phyloP scores from a whole-genome alignment of 352 stramenopile species.

The Globisporangium barbulae region DNA sequence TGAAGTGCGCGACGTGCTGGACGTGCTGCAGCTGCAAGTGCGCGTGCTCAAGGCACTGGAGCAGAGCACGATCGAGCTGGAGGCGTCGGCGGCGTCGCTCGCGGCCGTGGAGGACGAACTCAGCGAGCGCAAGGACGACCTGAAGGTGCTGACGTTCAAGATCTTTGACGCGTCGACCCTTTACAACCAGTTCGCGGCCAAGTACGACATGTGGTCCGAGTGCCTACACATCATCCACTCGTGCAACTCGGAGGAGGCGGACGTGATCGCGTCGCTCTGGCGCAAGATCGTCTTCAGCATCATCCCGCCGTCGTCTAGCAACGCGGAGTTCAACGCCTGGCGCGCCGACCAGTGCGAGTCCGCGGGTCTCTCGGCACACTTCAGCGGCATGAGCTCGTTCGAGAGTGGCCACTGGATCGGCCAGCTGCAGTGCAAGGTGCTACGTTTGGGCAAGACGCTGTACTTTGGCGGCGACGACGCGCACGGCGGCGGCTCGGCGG shows the following conservation, averaged over 20 bases:
- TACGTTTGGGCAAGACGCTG: conserved; percentile 70
- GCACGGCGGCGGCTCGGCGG: conserved; percentile 38
- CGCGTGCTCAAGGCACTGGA: conserved; percentile 77
- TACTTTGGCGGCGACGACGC: conserved; percentile 55
- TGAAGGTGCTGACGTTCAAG: conserved; percentile 71
- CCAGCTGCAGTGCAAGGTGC: conserved; percentile 70
- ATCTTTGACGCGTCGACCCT: conserved; percentile 76
- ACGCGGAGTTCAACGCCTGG: conserved; percentile 71
- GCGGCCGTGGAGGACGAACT: conserved; percentile 42
- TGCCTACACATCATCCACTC: conserved; percentile 84
- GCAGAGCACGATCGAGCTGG: conserved; percentile 60
- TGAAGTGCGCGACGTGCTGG: conserved; percentile 78
- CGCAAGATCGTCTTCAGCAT: conserved; percentile 76
- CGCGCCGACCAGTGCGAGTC: conserved; percentile 61
- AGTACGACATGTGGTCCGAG: conserved; percentile 86
- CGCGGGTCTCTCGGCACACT: conserved; percentile 45
- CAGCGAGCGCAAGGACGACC: conserved; percentile 44
- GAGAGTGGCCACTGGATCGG: conserved; percentile 81
- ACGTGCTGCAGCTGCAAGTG: conserved; percentile 82
- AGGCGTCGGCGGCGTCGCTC: conserved; percentile 36
- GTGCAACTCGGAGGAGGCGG: conserved; percentile 79
- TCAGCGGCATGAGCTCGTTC: conserved; percentile 45
- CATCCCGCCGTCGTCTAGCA: conserved; percentile 57
- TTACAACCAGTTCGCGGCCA: conserved; percentile 85
- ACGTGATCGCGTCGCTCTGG: conserved; percentile 64